These are phyloP conservation scores for Arachnopeziza araneosa DNA, from an alignment of 2,329 filamentous ascomycete genomes.

Conservation along the genomic window DNA sequence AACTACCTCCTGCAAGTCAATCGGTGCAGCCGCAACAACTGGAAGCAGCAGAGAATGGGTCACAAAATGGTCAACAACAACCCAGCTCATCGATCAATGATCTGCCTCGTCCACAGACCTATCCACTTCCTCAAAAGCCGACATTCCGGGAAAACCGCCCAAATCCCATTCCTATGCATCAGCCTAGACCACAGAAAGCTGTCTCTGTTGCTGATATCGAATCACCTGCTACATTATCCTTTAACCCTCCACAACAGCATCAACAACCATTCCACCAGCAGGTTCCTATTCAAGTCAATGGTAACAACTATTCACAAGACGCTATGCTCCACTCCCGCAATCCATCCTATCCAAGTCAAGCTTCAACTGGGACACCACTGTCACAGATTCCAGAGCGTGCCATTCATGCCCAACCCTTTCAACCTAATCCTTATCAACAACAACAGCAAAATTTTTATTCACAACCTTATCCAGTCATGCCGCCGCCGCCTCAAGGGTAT, in stretches of 20 bases:
- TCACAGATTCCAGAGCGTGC: slow-evolving; percentile 91
- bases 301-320: slow-evolving; percentile 48
- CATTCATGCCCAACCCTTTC: slow-evolving; percentile 86
- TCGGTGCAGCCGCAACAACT: slow-evolving; percentile 21
- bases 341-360: slow-evolving; percentile 63
- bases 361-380: slow-evolving; percentile 71
- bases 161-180: slow-evolving; percentile 69
- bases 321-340: slow-evolving; percentile 57
- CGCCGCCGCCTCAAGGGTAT: slow-evolving; percentile 50
- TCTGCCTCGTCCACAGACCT: slow-evolving; percentile 44
- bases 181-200: slow-evolving; percentile 89
- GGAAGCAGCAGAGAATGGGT: slow-evolving; percentile 29
- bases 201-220: slow-evolving; percentile 93
- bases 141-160: slow-evolving; percentile 51
- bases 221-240: slow-evolving; percentile 54
- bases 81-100: slow-evolving; percentile 36
- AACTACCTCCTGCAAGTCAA: slow-evolving; percentile 59
- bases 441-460: slow-evolving; percentile 52
- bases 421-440: slow-evolving; percentile 59
- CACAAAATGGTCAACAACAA: slow-evolving; percentile 17
- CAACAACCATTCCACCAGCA: slow-evolving; percentile 93
- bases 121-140: slow-evolving; percentile 54
- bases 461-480: slow-evolving; percentile 50
- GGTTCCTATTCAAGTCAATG: slow-evolving; percentile 69
- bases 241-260: slow-evolving; percentile 57